Evolutionary conservation across 441 rosid genomes (phyloP).

Genomic region (Hura crepitans): DNA sequence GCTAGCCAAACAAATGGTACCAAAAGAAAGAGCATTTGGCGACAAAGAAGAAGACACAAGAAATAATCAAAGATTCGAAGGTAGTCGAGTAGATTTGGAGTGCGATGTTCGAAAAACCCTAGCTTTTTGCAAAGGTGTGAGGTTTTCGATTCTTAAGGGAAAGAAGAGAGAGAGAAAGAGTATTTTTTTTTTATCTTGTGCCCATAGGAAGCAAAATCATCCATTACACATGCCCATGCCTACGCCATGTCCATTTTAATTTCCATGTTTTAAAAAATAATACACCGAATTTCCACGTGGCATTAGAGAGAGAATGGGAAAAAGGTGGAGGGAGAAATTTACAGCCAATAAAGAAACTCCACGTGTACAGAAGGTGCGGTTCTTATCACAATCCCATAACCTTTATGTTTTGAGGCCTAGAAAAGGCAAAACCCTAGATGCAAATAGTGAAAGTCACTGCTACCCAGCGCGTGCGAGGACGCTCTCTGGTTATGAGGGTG

Average conservation of each 20-base stretch:
- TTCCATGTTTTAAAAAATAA: background rate
- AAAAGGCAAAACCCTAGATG: constrained; percentile 50
- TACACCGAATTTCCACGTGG: constrained; percentile 15
- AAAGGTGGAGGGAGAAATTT: constrained; percentile 22
- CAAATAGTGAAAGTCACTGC: constrained; percentile 25
- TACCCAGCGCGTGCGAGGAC: constrained; percentile 26
- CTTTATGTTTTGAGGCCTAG: constrained; percentile 10
- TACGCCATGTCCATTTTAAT: constrained; percentile 33
- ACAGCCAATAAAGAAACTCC: constrained; percentile 27
- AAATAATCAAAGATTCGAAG: constrained; percentile 35
- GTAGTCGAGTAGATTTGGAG: constrained; percentile 44
- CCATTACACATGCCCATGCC: constrained; percentile 21
- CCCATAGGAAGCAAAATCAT: constrained; percentile 31
- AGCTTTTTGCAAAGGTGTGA: constrained; percentile 27
- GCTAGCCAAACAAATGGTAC: constrained; percentile 36
- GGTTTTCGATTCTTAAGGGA: constrained; percentile 44
- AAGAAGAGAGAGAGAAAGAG: constrained; percentile 22
- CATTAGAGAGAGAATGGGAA: constrained; percentile 16
- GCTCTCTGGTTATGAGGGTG: constrained; percentile 30
- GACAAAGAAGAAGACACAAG: constrained; percentile 24
- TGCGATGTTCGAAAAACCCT: constrained; percentile 75
- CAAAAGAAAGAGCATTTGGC: constrained; percentile 34
- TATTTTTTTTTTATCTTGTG: constrained; percentile 20
- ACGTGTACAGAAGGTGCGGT: constrained; percentile 55
- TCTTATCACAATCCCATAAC: constrained; percentile 60